Conservation (phyloP, 169 alveolate species). For the Plasmodium gonderi region DNA sequence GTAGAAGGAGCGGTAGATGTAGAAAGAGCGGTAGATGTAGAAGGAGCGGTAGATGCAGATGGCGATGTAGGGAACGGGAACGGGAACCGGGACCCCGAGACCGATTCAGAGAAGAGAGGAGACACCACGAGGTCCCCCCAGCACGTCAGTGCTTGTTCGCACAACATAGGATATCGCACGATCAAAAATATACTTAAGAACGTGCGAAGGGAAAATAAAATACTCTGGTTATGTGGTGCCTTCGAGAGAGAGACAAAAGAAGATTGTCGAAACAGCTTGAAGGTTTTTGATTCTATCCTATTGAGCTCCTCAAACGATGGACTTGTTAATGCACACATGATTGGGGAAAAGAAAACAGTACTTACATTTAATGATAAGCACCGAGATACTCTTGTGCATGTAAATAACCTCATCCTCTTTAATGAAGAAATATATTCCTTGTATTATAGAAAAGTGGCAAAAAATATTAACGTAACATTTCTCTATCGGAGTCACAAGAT, state of each 20-base stretch:
- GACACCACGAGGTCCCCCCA: not conserved
- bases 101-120: not conserved
- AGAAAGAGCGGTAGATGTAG: too few species aligned
- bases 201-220: constrained; percentile 17
- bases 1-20: too few species aligned
- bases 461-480: constrained; percentile 2
- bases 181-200: not conserved
- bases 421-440: constrained; percentile 30
- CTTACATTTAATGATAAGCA: not conserved
- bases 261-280: constrained; percentile 5
- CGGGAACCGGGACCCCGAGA: not conserved
- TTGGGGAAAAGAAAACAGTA: not conserved
- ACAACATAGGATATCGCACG: constrained; percentile 17
- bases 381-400: not conserved
- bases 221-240: constrained; percentile 66
- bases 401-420: constrained; percentile 35
- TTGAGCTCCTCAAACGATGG: not conserved
- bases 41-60: too few species aligned
- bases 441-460: constrained; percentile 1
- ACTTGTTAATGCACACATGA: too few species aligned
- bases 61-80: not conserved
- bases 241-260: constrained; percentile 34
- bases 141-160: not conserved
- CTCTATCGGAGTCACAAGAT: constrained; percentile 7
- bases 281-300: constrained; percentile 5